A percentile compares a stretch with the other conserved stretches of the same genome.
Evolutionary conservation across 208 protist genomes (phyloP).

Genomic region (Crithidia expoeki): DNA sequence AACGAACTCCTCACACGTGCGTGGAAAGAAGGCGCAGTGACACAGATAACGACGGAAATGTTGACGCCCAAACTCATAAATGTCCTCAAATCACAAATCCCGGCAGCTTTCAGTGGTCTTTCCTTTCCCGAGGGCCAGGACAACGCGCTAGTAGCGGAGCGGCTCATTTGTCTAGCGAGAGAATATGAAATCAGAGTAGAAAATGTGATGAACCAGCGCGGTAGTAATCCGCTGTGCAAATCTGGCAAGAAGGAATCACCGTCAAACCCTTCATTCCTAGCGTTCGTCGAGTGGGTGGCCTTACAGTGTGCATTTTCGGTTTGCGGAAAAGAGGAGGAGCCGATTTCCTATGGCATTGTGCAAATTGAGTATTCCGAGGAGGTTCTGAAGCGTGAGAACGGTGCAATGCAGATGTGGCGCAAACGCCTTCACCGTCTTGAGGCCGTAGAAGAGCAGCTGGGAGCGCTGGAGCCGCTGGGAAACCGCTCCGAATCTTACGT

Average conservation of each 20-base stretch:
- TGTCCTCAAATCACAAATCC: conserved; percentile 24
- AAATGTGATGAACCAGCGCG: not conserved
- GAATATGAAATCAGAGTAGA: conserved; percentile 26
- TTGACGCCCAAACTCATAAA: conserved; percentile 15
- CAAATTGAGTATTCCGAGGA: conserved; percentile 12
- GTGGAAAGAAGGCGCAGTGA: conserved; percentile 21
- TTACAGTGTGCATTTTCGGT: conserved; percentile 41
- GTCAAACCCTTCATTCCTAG: conserved; percentile 37
- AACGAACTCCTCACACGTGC: not conserved
- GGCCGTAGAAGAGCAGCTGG: conserved; percentile 29
- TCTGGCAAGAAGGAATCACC: not conserved
- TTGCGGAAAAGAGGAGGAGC: conserved; percentile 35
- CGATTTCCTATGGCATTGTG: conserved; percentile 29
- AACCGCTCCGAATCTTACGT: conserved; percentile 13
- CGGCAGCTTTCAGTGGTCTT: not conserved
- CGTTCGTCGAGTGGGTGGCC: conserved; percentile 52
- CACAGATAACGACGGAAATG: conserved; percentile 10
- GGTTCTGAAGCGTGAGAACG: conserved; percentile 4
- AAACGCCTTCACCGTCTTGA: conserved; percentile 21
- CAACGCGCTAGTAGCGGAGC: not conserved
- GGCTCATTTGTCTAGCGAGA: conserved; percentile 13
- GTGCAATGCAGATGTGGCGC: conserved; percentile 20
- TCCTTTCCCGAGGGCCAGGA: not conserved
- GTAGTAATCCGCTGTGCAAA: conserved; percentile 17
- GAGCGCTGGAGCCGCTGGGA: conserved; percentile 25